Percentiles rank a stretch among this genome's conserved stretches.
Conservation (phyloP, 23 red algal species). For the Chondrus crispus region DNA sequence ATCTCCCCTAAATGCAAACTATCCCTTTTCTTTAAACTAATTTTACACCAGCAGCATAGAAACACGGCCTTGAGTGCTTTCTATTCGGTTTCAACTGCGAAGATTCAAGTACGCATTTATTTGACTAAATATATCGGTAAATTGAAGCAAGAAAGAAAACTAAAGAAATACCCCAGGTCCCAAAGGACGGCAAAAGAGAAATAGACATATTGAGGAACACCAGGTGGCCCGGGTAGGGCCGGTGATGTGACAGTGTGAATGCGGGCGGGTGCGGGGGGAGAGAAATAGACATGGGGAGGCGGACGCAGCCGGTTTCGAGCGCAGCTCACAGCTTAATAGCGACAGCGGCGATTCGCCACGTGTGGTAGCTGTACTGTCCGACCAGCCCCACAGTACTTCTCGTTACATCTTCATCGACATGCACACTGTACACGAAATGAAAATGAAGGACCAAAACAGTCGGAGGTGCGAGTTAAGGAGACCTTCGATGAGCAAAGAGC, state of each 20-base stretch:
- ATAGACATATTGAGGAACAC: not conserved
- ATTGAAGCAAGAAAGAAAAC: no score
- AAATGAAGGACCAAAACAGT: not conserved
- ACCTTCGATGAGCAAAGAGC: not conserved
- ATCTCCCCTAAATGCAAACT: no score
- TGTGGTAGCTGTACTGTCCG: not conserved
- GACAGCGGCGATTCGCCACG: not conserved
- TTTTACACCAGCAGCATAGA: no score
- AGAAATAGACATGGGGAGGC: not conserved
- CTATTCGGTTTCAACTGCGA: no score
- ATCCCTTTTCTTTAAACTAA: no score
- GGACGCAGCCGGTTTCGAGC: not conserved
- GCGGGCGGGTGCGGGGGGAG: not conserved
- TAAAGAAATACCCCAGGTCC: not conserved
- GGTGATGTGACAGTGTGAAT: no score
- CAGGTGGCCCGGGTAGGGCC: no score
- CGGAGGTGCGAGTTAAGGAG: constrained; percentile 2
- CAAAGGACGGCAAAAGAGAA: not conserved
- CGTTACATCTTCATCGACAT: not conserved
- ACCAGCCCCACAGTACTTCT: no score
- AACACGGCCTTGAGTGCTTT: no score
- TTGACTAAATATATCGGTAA: no score
- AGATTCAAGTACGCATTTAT: no score
- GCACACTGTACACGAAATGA: not conserved
- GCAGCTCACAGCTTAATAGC: not conserved